Percentiles rank a stretch among this genome's conserved stretches.
phyloP scores from a whole-genome alignment of 2,329 filamentous ascomycete genomes.

The Calonectria ilicicola region DNA sequence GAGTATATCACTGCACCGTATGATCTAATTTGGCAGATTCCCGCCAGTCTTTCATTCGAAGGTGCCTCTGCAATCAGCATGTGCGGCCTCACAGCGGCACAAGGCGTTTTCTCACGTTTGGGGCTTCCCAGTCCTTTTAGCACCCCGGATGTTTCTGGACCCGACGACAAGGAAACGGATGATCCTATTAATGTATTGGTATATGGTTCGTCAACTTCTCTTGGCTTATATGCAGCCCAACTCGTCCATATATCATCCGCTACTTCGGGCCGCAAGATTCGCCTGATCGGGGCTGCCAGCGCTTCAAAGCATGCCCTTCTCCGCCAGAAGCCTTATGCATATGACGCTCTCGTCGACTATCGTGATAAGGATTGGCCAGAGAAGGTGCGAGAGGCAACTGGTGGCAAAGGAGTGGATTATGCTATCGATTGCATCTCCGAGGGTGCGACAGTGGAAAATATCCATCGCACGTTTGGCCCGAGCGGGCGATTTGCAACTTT shows the following conservation, averaged over 20 bases:
- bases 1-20: conserved; percentile 51
- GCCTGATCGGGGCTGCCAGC: conserved; percentile 47
- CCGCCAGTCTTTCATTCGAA: conserved; percentile 46
- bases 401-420: conserved; percentile 47
- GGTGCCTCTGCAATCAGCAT: conserved; percentile 54
- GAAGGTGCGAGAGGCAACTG: conserved; percentile 41
- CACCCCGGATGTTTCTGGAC: rapidly evolving
- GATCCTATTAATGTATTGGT: conserved; percentile 40
- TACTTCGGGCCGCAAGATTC: conserved; percentile 22
- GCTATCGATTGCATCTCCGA: conserved; percentile 56
- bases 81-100: conserved; percentile 57
- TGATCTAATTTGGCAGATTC: conserved; percentile 54
- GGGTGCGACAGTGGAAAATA: conserved; percentile 46
- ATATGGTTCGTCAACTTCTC: conserved; percentile 49
- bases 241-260: conserved; percentile 33
- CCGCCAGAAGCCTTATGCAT: conserved; percentile 48
- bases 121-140: conserved; percentile 49
- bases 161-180: rapidly evolving
- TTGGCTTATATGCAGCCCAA: conserved; percentile 49
- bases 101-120: conserved; percentile 53
- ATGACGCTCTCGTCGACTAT: conserved; percentile 54
- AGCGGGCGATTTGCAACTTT: conserved; percentile 43
- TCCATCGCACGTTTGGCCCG: conserved; percentile 41
- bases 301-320: conserved; percentile 41
- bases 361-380: conserved; percentile 48